Conservation (phyloP, 441 rosid species). For the Adansonia grandidieri region DNA sequence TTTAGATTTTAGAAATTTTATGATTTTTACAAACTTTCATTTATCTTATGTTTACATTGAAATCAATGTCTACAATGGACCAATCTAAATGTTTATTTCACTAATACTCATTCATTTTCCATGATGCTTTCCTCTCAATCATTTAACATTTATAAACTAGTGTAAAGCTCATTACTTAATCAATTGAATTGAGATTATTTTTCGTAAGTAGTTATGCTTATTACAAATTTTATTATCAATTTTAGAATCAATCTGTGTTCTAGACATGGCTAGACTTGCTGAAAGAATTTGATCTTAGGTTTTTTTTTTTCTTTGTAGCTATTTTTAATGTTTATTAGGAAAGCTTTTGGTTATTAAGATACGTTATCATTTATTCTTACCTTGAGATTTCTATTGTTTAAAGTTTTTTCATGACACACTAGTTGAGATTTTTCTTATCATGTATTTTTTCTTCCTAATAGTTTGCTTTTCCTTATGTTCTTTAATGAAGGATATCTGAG, state of each 20-base stretch:
- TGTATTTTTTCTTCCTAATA: background rate
- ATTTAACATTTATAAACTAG: no score
- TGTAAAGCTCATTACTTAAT: no score
- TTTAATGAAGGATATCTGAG: slow-evolving; percentile 3
- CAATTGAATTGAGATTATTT: no score
- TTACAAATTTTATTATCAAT: no score
- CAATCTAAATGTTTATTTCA: no score
- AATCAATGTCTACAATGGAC: no score
- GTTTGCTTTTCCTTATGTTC: background rate
- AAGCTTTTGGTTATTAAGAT: slow-evolving; percentile 12
- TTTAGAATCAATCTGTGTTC: background rate
- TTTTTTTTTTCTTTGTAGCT: slow-evolving; percentile 9
- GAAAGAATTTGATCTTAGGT: background rate
- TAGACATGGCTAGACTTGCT: slow-evolving; percentile 15
- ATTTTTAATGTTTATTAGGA: background rate
- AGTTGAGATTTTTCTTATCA: background rate
- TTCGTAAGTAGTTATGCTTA: no score
- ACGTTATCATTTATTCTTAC: background rate
- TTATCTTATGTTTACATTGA: no score
- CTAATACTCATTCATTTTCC: no score
- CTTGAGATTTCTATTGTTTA: background rate
- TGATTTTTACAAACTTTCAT: no score
- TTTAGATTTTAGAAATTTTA: no score
- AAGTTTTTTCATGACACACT: slow-evolving; percentile 6
- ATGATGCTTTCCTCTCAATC: no score